Base-by-base conservation (phyloP, 1,139 yeast genomes). In the Waltiozyma solani region DNA sequence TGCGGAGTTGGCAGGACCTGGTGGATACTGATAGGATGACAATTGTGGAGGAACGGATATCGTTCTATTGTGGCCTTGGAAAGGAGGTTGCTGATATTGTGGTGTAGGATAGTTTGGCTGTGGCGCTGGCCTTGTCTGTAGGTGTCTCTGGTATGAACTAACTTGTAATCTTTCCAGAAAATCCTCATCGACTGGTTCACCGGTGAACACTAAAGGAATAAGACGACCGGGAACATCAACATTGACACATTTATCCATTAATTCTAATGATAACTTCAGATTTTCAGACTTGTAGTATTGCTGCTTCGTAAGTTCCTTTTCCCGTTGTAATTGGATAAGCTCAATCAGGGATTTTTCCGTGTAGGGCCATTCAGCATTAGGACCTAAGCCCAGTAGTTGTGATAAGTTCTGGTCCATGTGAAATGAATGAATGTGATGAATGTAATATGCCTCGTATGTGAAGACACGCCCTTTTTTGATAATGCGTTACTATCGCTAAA, bases 281-380 rank as follows among this genome's bases (percentile, higher is more conserved):
- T 71, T 63, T 54, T 87, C 95, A 29, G 80, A 63, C 41, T 71
- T 72, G 56, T 82, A 79, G 51, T 68, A 80, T 49, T 83, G 94
- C 57, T 87, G 96, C 49, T 80, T 80, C 1, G 96, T 83, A 32
- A 73, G 69, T 56, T 89, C 96, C 53, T 83, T 94, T 55, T 85
- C 93, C 3, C 76, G 63, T 42, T 79, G 72, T 24, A 85, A 67
- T 33, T 70, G 70, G 34, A 87, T 62, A 0, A 89, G 76, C 47
- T 76, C 79, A 22, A 70, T 58, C 31, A 79, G 67, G 3, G 93
- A 71, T 19, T 69, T 66, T 44, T 83, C 89, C 3, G 83, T 65
- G 53, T 67, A 68, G 1, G 79, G 79, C 73, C 84, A 79, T 21
- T 64, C 56, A 6, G 64, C 46, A 13, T 44, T 53, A 10, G 71